A percentile compares a stretch with the other conserved stretches of the same genome.
Evolutionary conservation across 192 early-diverging fungal genomes (phyloP).

Genomic region (Coemansia sp.): DNA sequence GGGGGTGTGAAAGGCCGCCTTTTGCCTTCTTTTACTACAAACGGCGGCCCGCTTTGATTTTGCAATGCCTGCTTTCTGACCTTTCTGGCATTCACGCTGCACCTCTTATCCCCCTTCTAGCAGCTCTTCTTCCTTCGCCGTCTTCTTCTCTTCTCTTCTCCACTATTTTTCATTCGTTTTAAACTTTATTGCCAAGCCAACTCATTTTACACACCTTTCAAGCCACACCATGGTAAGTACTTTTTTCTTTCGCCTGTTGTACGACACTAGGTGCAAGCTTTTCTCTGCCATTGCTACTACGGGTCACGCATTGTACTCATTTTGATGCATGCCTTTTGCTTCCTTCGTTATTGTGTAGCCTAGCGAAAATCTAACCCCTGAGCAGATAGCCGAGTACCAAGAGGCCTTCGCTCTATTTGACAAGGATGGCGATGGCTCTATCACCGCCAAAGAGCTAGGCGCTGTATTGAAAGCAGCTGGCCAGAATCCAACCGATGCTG

Average conservation of each 20-base stretch:
- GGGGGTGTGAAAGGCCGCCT: neutral
- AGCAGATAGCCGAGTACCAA: constrained; percentile 55
- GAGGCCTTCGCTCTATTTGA: constrained; percentile 97
- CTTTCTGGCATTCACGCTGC: neutral
- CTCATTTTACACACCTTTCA: neutral
- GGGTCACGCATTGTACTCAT: neutral
- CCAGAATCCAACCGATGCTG: constrained; percentile 92
- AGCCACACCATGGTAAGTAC: constrained; percentile 5
- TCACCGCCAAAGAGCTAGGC: constrained; percentile 87
- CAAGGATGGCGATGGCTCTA: constrained; percentile 90
- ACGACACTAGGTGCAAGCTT: neutral
- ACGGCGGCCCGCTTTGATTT: neutral
- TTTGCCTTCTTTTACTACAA: neutral
- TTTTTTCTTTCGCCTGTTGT: neutral
- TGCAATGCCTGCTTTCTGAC: neutral
- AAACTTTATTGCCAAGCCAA: neutral
- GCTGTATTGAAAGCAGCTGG: constrained; percentile 89
- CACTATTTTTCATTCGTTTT: neutral
- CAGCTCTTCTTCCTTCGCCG: neutral
- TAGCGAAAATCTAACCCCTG: neutral
- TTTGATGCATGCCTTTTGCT: neutral
- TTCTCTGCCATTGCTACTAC: neutral
- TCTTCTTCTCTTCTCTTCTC: neutral
- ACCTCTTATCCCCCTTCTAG: neutral
- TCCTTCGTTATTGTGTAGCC: neutral